These are phyloP conservation scores for Saussurea involucrata DNA, from an alignment of 129 eudicot genomes.

Conservation along the genomic window DNA sequence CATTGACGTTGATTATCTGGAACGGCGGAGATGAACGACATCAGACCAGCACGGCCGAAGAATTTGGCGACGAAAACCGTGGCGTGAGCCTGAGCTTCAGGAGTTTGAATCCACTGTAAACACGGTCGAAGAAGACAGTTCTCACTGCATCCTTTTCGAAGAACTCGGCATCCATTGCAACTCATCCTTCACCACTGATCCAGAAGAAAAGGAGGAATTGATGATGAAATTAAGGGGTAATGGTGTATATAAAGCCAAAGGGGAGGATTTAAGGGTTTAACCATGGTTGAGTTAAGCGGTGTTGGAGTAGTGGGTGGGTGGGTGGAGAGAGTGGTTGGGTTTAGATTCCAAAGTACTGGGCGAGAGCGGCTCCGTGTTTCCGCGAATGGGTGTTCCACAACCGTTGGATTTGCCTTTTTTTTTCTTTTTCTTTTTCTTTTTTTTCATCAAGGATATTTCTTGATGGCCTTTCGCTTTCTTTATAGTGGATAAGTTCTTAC, in stretches of 20 bases:
- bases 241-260: background rate
- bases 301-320: background rate
- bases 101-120: conserved; percentile 73
- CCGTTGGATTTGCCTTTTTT: background rate
- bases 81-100: conserved; percentile 90
- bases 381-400: conserved; percentile 40
- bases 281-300: conserved; percentile 23
- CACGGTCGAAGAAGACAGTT: conserved; percentile 73
- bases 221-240: conserved; percentile 13
- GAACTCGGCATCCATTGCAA: conserved; percentile 93
- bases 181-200: conserved; percentile 46
- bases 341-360: conserved; percentile 77
- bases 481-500: background rate
- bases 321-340: conserved; percentile 20
- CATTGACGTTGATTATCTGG: conserved; percentile 75
- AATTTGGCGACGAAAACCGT: conserved; percentile 93
- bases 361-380: conserved; percentile 89
- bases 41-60: conserved; percentile 96
- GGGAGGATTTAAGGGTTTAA: conserved; percentile 6
- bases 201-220: conserved; percentile 5
- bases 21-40: conserved; percentile 86
- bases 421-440: background rate
- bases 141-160: conserved; percentile 90
- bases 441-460: background rate
- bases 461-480: background rate